Base-by-base conservation (phyloP, 2,329 filamentous ascomycete species). In the Pseudogymnoascus sp. region DNA sequence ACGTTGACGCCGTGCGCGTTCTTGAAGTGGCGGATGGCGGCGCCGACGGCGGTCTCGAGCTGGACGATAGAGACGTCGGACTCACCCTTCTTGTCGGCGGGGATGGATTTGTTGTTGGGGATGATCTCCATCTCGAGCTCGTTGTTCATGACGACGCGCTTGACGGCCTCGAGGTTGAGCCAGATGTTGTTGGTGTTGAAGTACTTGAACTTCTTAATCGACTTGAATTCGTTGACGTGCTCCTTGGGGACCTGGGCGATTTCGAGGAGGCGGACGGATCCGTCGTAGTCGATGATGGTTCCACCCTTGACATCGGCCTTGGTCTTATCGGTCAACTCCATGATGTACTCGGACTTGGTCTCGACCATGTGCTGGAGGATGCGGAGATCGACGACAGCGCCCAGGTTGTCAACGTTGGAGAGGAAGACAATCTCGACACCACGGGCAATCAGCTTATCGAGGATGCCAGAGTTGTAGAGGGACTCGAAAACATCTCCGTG, bases 131-230 rank as follows among this genome's bases (percentile, higher is more conserved):
- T 96, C 80, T 93, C 90, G 62, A 99, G 88, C 82, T 97, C 93
- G 77, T 96, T 91, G 78, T 96, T 92, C 86, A 97, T 95, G 6
- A 99, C 95, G 62, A 99, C 92, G 66, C 95, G 93, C 89, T 97
- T 97, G 80, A 99, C 90, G 70, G 95, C 95, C 76, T 91, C 88
- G 72, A 97, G 85, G 82, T 96, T 96, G 84, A 99, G 90, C 95
- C 95, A 99, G 80, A 99, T 97, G 86, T 99, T 99, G 90, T 99
- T 99, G 79, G 95, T 99, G 87, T 99, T 99, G 89, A 99, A 99
- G 87, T 99, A 99, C 86, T 96, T 97, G 89, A 99, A 99, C 86
- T 99, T 99, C 89, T 99, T 99, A 85, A 99, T 99, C 59, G 93
- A 97, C 88, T 99, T 99, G 91, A 99, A 99, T 82, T 99, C 95